Conservation (phyloP, 2,329 filamentous ascomycete genomes). For the Colletotrichum tanaceti region DNA sequence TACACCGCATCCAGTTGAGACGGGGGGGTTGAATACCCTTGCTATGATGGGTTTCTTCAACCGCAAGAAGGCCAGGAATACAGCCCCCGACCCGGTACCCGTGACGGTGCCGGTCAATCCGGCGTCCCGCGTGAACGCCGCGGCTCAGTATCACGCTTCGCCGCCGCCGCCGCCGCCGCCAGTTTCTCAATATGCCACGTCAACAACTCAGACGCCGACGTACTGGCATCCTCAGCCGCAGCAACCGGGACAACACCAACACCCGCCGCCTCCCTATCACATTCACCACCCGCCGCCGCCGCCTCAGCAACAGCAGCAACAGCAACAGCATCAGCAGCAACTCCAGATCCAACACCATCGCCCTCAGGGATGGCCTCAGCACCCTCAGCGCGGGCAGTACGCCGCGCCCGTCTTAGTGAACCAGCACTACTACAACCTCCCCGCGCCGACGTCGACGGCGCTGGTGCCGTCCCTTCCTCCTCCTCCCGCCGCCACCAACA, state of each 20-base stretch:
- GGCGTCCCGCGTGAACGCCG: conserved; percentile 40
- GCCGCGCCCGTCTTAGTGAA: conserved; percentile 61
- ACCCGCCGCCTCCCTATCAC: conserved; percentile 24
- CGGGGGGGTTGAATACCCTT: not conserved
- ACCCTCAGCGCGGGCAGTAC: conserved; percentile 35
- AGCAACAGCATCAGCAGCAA: conserved; percentile 26
- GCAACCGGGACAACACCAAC: conserved; percentile 13
- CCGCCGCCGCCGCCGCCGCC: conserved; percentile 28
- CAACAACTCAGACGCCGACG: conserved; percentile 26
- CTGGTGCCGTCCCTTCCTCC: not conserved
- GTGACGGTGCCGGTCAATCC: conserved; percentile 2
- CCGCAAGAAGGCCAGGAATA: conserved; percentile 44
- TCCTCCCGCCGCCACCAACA: conserved; percentile 18
- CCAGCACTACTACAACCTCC: conserved; percentile 59
- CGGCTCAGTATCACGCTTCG: conserved; percentile 22
- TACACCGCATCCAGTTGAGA: too few species aligned
- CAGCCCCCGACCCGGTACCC: conserved; percentile 32
- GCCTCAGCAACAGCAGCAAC: conserved; percentile 34
- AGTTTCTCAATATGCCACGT: conserved; percentile 23
- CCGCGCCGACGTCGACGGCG: conserved; percentile 6
- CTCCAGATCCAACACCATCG: conserved; percentile 43
- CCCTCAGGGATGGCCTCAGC: conserved; percentile 43
- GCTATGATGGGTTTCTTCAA: conserved; percentile 48
- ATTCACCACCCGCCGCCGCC: conserved; percentile 26
- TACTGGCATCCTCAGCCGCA: conserved; percentile 30